Percentiles rank a stretch among this genome's conserved stretches.
These are phyloP conservation scores for Tulasnella sp. DNA, from an alignment of 768 basidiomycete genomes.

Conservation along the genomic window DNA sequence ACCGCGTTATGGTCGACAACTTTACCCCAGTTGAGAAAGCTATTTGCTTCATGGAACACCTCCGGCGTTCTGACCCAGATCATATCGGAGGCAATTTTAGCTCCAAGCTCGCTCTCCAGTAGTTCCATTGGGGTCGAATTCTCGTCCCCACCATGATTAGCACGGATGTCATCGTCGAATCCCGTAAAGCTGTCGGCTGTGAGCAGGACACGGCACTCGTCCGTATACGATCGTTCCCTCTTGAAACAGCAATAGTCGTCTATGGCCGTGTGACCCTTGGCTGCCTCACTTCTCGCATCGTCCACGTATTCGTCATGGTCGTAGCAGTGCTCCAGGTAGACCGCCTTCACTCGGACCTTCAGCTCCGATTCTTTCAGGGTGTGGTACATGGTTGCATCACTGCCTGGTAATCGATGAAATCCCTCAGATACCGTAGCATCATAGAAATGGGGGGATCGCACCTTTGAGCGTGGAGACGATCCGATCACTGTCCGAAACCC, in stretches of 20 bases:
- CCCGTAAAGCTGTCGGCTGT: background rate
- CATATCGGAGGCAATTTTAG: background rate
- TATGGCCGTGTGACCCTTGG: too few species aligned
- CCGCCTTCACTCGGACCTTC: background rate
- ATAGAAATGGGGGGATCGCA: background rate
- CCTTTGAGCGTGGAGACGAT: background rate
- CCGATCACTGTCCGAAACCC: background rate
- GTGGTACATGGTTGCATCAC: too few species aligned
- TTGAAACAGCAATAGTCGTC: background rate
- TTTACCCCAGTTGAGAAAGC: background rate
- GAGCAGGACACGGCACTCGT: background rate
- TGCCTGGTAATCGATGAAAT: background rate
- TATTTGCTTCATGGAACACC: background rate
- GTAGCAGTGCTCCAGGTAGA: background rate
- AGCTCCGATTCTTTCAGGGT: background rate
- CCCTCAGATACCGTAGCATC: background rate
- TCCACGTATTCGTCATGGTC: background rate
- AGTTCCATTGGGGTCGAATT: background rate
- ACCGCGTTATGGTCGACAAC: background rate
- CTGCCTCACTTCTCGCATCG: too few species aligned
- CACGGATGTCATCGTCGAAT: background rate
- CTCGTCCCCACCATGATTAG: background rate
- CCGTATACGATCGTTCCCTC: background rate
- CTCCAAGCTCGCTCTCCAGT: background rate
- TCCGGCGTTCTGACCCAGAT: constrained; percentile 1